Base-by-base conservation (phyloP, 1,284 basidiomycete species). In the Ceratorhiza oryzae-sativae region DNA sequence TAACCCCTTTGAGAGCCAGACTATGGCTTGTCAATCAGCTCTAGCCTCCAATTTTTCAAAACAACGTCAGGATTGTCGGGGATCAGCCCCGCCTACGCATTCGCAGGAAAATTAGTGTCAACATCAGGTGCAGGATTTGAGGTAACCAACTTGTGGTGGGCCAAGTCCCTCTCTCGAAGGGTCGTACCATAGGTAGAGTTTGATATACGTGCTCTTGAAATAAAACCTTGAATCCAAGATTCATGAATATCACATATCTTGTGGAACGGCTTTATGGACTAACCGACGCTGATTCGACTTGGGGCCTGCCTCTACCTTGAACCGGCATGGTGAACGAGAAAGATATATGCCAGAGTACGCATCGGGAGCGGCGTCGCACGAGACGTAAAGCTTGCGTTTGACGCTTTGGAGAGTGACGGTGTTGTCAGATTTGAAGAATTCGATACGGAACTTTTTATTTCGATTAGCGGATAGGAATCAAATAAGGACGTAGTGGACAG, bases 31-130 rank as follows among this genome's bases (percentile, higher is more conserved):
- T 36, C 55, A 20, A 56, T 34, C 18, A 13, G 5, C 15, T 56
- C 55, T 12, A 56, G 34, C n/a, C 55, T 12, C 55, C 55, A 56
- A 9, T 56, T 56, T n/a, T 56, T 56, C 18, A 56, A 34, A 34
- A 18, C 32, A 13, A 56, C 18, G 15, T 34, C 55, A 8, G 55
- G 55, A 20, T 36, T 36, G 4, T 56, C 55, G 2, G 55, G 55
- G 15, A 56, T 56, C 18, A 56, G 34, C 9, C 55, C 55, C 18
- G 55, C 55, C 55, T 56, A 20, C 42, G 9, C 36, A 39, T 4
- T 18, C 9, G 15, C 42, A 8, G 6, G 42, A 4, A 36, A 36
- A 1, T 36, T 10, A 27, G 2, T n/a, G n/a, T n/a, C 51, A 20
- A 36, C 18, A 13, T 20, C n/a, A 32, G 20, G 18, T 32, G 34